Base-by-base conservation (phyloP, 805 yeast species). In the Kodamaea kaohsiungensis region DNA sequence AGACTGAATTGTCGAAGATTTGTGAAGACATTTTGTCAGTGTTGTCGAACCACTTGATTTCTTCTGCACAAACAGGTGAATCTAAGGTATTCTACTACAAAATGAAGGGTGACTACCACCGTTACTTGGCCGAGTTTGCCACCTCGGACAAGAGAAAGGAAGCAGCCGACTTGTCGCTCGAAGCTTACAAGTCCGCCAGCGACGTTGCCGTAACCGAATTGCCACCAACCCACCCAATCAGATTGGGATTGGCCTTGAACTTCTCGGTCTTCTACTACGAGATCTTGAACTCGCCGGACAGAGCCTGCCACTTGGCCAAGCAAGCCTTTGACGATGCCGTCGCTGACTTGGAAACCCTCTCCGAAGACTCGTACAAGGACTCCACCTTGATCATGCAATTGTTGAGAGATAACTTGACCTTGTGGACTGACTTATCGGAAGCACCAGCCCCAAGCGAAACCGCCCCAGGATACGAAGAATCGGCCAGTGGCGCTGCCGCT, bases 91-190 rank as follows among this genome's bases (percentile, higher is more conserved):
- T 93, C 78, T 93, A 93, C 84, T 91, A 90, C 81, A 93, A 93
- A 85, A 93, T 93, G 98, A 93, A 93, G 82, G 99, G 98, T 83
- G 99, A 93, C 77, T 93, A 93, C 83, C 96, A 92, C 82, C 96
- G 99, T 82, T 93, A 93, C 78, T 84, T 93, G 78, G 98, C 98
- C 59, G 99, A 93, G 81, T 95, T 93, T 70, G 93, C 98, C 59
- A 82, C 86, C 66, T 85, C 89, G 61, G 98, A 91, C 64, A 88
- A 87, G 77, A 89, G 97, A 73, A 90, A 91, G 73, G 91, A 83
- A 62, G 96, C 97, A 60, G 95, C 98, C 50, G 91, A 89, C 67
- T 82, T 87, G 62, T 93, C 98, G 40, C 84, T 91, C 70, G 96
- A 91, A 76, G 93, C 97, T 59, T 93, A 93, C 83, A 89, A 89